These are phyloP conservation scores for Schizonepeta tenuifolia DNA, from an alignment of 257 asterid genomes.

Conservation along the genomic window DNA sequence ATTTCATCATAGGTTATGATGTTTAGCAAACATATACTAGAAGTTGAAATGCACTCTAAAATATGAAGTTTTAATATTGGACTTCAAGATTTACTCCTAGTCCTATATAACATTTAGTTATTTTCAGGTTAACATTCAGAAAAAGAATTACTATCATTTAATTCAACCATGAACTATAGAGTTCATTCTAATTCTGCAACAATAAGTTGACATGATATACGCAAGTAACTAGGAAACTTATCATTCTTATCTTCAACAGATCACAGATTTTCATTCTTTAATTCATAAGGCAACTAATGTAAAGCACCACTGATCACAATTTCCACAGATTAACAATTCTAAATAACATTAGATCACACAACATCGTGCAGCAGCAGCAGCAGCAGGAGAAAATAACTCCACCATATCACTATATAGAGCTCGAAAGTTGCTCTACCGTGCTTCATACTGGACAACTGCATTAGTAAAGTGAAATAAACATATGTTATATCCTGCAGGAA, in stretches of 20 bases:
- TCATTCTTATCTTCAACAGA: neutral
- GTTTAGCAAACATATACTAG: no score
- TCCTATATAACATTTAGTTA: no score
- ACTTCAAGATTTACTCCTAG: no score
- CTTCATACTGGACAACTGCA: slow-evolving; percentile 77
- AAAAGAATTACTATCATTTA: neutral
- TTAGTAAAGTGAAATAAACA: neutral
- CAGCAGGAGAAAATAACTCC: neutral
- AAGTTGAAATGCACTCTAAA: no score
- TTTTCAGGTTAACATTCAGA: neutral
- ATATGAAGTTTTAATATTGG: no score
- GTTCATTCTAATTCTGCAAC: neutral
- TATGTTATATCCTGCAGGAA: neutral
- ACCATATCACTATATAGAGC: neutral
- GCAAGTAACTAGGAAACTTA: neutral
- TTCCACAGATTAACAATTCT: slow-evolving; percentile 9
- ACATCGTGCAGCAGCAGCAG: neutral
- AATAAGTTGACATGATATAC: neutral
- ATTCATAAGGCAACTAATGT: neutral
- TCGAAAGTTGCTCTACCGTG: slow-evolving; percentile 42
- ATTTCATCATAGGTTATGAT: no score
- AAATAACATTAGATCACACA: neutral
- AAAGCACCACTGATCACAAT: neutral
- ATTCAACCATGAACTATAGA: neutral
- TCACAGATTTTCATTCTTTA: neutral